Evolutionary conservation across 2,329 filamentous ascomycete species (phyloP).

Genomic region (Fusarium redolens): DNA sequence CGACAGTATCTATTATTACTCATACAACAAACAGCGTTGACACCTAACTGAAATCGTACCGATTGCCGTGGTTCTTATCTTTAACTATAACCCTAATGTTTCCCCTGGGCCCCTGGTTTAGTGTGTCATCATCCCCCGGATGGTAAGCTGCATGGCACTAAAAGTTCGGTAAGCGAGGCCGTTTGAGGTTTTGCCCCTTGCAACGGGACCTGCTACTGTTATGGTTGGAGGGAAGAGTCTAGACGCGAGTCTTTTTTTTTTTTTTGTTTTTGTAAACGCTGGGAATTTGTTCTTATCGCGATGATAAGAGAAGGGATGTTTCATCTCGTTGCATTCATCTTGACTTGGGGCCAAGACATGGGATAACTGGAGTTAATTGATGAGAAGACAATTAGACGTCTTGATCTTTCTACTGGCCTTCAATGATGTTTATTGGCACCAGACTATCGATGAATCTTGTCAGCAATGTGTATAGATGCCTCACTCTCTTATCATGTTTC

Average conservation of each 20-base stretch:
- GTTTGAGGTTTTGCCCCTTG: conserved; percentile 10
- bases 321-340: neutral
- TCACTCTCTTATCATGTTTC: neutral
- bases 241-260: neutral
- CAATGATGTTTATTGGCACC: fast-evolving
- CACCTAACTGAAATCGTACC: neutral
- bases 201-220: neutral
- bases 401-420: neutral
- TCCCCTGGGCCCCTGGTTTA: neutral
- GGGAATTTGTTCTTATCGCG: fast-evolving
- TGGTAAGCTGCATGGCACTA: neutral
- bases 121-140: neutral
- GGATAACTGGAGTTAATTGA: neutral
- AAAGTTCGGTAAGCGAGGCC: neutral
- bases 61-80: neutral
- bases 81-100: neutral
- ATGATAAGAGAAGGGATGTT: neutral
- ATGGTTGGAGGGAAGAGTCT: neutral
- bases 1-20: neutral
- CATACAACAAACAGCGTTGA: neutral
- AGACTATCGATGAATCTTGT: neutral
- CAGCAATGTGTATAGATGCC: fast-evolving
- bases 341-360: too few relatives aligned
- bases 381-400: fast-evolving
- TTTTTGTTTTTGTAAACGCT: neutral